Evolutionary conservation across 2,329 filamentous ascomycete genomes (phyloP).

Genomic region (Ascochyta fabae): DNA sequence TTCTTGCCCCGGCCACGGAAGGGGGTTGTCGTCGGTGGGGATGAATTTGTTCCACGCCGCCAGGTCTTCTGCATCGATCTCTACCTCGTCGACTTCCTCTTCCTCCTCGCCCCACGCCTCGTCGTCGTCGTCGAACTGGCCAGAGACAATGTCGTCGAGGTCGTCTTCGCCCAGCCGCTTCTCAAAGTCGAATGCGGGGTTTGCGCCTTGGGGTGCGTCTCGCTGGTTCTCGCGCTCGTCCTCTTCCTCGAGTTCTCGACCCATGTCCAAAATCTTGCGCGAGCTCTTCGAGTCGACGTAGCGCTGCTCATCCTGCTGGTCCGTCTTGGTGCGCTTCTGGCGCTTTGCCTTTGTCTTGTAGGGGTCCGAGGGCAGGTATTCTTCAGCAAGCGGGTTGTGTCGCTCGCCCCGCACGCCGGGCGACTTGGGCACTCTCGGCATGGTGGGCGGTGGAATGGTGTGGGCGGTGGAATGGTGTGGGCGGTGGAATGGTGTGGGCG

Average conservation of each 20-base stretch:
- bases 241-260: constrained; percentile 86
- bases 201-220: constrained; percentile 54
- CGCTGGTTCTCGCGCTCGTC: constrained; percentile 63
- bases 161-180: constrained; percentile 68
- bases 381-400: constrained; percentile 91
- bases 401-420: constrained; percentile 67
- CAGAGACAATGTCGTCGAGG: constrained; percentile 55
- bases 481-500: neutral
- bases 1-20: constrained; percentile 69
- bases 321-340: constrained; percentile 62
- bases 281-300: constrained; percentile 91
- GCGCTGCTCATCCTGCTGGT: constrained; percentile 66
- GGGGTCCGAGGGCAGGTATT: constrained; percentile 74
- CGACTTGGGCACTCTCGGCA: constrained; percentile 78
- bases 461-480: neutral
- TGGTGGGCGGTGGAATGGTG: constrained; percentile 50
- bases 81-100: constrained; percentile 71
- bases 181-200: constrained; percentile 79
- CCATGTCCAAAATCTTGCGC: constrained; percentile 85
- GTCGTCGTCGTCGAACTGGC: constrained; percentile 57
- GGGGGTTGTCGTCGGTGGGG: constrained; percentile 74
- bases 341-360: constrained; percentile 75
- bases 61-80: constrained; percentile 87
- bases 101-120: constrained; percentile 81
- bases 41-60: constrained; percentile 92